Base-by-base conservation (phyloP, 208 protist genomes). In the Acanthamoeba sp. region DNA sequence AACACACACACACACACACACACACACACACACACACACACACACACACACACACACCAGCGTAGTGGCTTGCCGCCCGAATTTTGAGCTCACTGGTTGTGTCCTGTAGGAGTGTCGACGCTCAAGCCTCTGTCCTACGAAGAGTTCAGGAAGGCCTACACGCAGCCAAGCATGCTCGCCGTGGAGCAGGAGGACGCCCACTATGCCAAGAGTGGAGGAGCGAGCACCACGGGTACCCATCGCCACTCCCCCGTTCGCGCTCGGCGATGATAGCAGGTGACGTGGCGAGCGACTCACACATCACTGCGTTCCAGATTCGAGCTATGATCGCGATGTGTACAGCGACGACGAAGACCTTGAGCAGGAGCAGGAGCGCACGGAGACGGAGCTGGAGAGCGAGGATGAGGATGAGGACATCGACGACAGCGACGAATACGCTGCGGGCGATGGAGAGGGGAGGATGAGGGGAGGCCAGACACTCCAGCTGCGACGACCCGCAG, bases 271-370 rank as follows among this genome's bases (percentile, higher is more conserved):
- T 59, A 48, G 42, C 42, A 48, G 10, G 42, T 3, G 42, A 48
- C 42, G 6, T 48, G 42, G 10, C 42, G 6, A 48, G 6, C 42
- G n/a, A n/a, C 42, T 48, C 42, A 48, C 42, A 48, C 42, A 14
- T 10, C 42, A 48, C n/a, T 73, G 64, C 64, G 64, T 24, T 10
- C 7, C 42, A 22, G 45, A 85, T 24, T 59, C 76, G n/a, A 85
- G 76, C 45, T 85, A 85, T 18, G 76, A 85, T 5, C 38, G 45
- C 27, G 76, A 85, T 32, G 76, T 20, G 7, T 85, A 57, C 42
- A 85, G 40, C 76, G 76, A 85, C 22, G 76, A 50, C 18, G 76
- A 85, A 10, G 76, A 85, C n/a, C 57, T 85, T 36, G 76, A 85
- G 76, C 42, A 85, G 6, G 76, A 85, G 42, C 76, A 85, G 45